Base-by-base conservation (phyloP, 495 filamentous ascomycete genomes). In the Staphylotrichum longicolle region DNA sequence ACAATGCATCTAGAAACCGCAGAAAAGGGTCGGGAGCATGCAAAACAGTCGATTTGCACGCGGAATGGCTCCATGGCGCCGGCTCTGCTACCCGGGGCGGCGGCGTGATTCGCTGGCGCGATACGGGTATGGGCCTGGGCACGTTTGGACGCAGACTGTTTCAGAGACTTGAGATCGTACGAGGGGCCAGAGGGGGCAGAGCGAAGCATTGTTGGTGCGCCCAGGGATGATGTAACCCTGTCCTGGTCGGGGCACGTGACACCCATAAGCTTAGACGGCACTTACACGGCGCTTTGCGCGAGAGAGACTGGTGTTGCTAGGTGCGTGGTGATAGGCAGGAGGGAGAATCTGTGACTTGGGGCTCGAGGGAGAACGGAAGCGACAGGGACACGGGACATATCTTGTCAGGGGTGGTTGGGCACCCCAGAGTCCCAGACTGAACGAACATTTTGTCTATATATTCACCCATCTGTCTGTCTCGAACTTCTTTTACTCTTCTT, bases 261-360 rank as follows among this genome's bases (percentile, higher is more conserved):
- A 65, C 57, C 67, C 69, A 66, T 69, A 60, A 63, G 50, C 48
- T 64, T 60, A 55, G 50, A 63, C 57, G 62, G 56, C 37, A 39
- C 37, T 39, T 39, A 39, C 37, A 39, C 2, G 5, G 35, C 45
- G 20, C 30, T 49, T 49, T 42, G 15, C 4, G 4, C 2, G 32
- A 8, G 9, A 33, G 33, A 27, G 56, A 50, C 47, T 27, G 20
- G 20, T 27, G 20, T 27, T 27, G 20, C 20, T 27, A 27, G 20
- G 20, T 27, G 20, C 20, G 20, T 27, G 20, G 20, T 27, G 20
- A 27, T 27, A 1, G 20, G 20, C 20, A 27, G 0, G 1, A 0
- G 20, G 20, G 20, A 27, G 20, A 27, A 27, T 27, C 20, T 27
- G 20, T 27, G 20, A 27, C 20, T 27, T 27, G 20, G 20, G 20